Base-by-base conservation (phyloP, 1,284 basidiomycete genomes). In the Malassezia sp. region DNA sequence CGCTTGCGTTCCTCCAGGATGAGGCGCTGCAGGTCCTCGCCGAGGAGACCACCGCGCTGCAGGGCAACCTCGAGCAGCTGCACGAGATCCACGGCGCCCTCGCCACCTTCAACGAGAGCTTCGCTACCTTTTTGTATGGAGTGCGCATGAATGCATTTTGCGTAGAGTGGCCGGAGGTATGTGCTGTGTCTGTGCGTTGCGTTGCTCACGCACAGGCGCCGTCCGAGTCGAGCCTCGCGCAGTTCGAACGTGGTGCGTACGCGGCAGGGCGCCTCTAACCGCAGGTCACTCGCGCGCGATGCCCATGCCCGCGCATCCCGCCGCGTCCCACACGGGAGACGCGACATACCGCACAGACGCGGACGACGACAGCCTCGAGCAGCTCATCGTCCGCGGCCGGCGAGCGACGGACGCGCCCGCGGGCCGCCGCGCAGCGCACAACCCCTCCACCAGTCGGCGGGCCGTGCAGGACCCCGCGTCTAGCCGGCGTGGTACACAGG, bases 81-180 rank as follows among this genome's bases (percentile, higher is more conserved):
- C 77, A 78, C 45, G 74, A 75, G 18, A 77, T 93, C 46, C 80
- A 84, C 65, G 75, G 81, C 38, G 81, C 84, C 15, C 75, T 95
- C 37, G 78, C 79, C 4, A 80, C 79, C 10, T 93, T 95, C 75
- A 91, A 93, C 67, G 89, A 95, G 70, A 81, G 81, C 30, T 95
- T 95, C 65, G 83, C 87, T 9, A 86, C 84, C 68, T 90, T 82
- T 76, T 72, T 93, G 15, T 90, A 89, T 70, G 81, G 83, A 9
- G 80, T 93, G 78, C 83, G 87, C 68, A 91, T 93, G 85, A 90
- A 91, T 63, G 82, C 86, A 1, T 79, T 90, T 54, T 89, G 87
- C 22, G 81, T 82, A 0, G 88, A 91, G 69, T 93, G 87, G 87
- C 79, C 79, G 0, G 83, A 90, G 76, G 59, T 56, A 14, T 62